These are phyloP conservation scores for Penium margaritaceum DNA, from an alignment of 139 green algal species.

Conservation along the genomic window DNA sequence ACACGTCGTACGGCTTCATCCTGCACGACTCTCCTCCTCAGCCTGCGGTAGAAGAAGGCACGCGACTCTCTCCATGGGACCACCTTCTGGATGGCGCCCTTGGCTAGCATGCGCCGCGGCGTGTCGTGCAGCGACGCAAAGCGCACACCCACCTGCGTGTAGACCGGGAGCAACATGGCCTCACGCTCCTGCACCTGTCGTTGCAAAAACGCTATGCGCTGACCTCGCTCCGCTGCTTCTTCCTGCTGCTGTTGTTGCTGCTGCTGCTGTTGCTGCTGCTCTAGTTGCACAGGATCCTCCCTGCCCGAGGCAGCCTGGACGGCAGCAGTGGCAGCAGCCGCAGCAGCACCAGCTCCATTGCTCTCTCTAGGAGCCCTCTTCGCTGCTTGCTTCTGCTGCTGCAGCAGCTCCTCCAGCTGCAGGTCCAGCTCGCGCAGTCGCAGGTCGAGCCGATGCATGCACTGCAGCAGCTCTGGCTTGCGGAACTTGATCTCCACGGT, in stretches of 20 bases:
- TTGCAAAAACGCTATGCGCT: too few species aligned
- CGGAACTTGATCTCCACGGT: slow-evolving; percentile 98
- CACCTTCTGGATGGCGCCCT: slow-evolving; percentile 74
- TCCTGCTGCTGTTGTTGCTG: too few species aligned
- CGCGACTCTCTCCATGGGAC: slow-evolving; percentile 77
- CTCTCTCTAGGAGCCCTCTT: too few species aligned
- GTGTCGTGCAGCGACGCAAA: slow-evolving; percentile 98
- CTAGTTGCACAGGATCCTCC: too few species aligned
- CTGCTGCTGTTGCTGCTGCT: too few species aligned
- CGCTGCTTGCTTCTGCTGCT: slow-evolving; percentile 53
- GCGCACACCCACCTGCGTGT: slow-evolving; percentile 60
- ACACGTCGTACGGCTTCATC: too few species aligned
- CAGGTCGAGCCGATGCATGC: slow-evolving; percentile 83
- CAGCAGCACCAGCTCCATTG: too few species aligned
- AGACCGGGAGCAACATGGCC: slow-evolving; percentile 59
- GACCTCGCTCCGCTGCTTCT: too few species aligned
- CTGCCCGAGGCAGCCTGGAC: too few species aligned
- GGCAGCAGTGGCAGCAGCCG: too few species aligned
- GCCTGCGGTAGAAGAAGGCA: slow-evolving; percentile 70
- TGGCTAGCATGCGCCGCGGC: slow-evolving; percentile 81
- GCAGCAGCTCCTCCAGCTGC: not conserved
- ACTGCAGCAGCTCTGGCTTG: slow-evolving; percentile 62
- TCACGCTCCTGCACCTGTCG: not conserved
- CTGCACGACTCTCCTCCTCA: slow-evolving; percentile 59
- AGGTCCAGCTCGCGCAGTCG: slow-evolving; percentile 47